Percentiles rank a stretch among this genome's conserved stretches.
Evolutionary conservation across 2,329 filamentous ascomycete species (phyloP).

Genomic region (Trichoderma asperellum): DNA sequence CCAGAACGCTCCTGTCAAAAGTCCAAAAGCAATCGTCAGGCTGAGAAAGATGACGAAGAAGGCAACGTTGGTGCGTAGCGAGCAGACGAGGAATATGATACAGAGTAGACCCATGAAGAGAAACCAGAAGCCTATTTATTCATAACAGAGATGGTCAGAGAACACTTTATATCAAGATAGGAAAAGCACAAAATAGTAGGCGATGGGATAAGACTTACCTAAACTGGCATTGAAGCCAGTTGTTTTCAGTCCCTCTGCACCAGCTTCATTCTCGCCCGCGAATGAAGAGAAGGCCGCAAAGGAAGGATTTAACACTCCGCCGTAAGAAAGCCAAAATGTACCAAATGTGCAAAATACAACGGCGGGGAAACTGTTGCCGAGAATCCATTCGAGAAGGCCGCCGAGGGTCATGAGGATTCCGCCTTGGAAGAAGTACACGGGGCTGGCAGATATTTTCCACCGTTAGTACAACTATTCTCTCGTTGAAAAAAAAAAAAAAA

Average conservation of each 20-base stretch:
- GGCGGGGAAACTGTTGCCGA: slow-evolving; percentile 63
- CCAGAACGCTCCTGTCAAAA: slow-evolving; percentile 66
- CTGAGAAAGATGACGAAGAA: slow-evolving; percentile 71
- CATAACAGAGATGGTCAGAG: not conserved
- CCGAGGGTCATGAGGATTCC: slow-evolving; percentile 57
- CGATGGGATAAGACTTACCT: slow-evolving; percentile 44
- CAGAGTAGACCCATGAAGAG: slow-evolving; percentile 69
- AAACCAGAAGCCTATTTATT: slow-evolving; percentile 60
- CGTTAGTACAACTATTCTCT: not conserved
- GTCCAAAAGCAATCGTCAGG: slow-evolving; percentile 61
- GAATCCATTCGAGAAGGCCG: slow-evolving; percentile 59
- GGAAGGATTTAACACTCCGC: slow-evolving; percentile 56
- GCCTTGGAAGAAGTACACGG: slow-evolving; percentile 56
- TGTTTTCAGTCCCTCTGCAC: slow-evolving; percentile 50
- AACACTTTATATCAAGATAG: not conserved
- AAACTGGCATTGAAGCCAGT: slow-evolving; percentile 59
- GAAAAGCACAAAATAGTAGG: not conserved
- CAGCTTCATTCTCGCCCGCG: slow-evolving; percentile 40
- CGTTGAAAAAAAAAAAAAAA: too few relatives aligned
- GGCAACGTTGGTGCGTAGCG: slow-evolving; percentile 71
- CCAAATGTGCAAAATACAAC: slow-evolving; percentile 60
- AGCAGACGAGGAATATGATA: slow-evolving; percentile 69
- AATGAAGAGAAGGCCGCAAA: slow-evolving; percentile 56
- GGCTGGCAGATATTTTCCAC: slow-evolving; percentile 41
- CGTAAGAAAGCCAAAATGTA: slow-evolving; percentile 61